phyloP scores from a whole-genome alignment of 2,329 filamentous ascomycete genomes.

The Fusarium lateritium region DNA sequence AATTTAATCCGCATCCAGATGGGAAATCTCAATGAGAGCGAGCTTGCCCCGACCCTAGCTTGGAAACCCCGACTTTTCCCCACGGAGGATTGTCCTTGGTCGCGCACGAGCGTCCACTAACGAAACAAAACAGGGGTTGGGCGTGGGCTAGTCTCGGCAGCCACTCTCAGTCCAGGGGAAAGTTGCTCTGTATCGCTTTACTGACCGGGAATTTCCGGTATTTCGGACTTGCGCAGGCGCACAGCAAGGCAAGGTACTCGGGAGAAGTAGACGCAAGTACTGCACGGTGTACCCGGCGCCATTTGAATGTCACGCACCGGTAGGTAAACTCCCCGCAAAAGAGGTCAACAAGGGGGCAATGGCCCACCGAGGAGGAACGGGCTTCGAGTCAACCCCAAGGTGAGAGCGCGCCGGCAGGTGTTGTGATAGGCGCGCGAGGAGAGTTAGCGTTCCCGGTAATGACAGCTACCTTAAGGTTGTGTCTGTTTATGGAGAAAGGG shows the following conservation, averaged over 20 bases:
- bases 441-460: slow-evolving; percentile 11
- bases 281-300: neutral
- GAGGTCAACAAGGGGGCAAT: slow-evolving; percentile 1
- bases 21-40: slow-evolving; percentile 18
- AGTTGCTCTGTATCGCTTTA: neutral
- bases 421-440: slow-evolving; percentile 40
- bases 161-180: slow-evolving; percentile 11
- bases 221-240: slow-evolving; percentile 5
- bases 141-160: slow-evolving; percentile 16
- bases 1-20: neutral
- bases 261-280: slow-evolving; percentile 16
- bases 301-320: neutral
- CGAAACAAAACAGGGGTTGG: slow-evolving; percentile 25
- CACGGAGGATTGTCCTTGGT: slow-evolving; percentile 27
- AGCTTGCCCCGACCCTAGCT: slow-evolving; percentile 36
- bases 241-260: neutral
- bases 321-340: slow-evolving; percentile 15
- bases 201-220: slow-evolving; percentile 37
- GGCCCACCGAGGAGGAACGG: slow-evolving; percentile 5
- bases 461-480: slow-evolving; percentile 5
- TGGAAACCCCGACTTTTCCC: slow-evolving; percentile 44
- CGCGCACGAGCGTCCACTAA: slow-evolving; percentile 18
- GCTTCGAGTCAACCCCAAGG: slow-evolving; percentile 9
- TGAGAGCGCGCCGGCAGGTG: slow-evolving; percentile 16
- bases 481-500: slow-evolving; percentile 15